phyloP scores from a whole-genome alignment of 2,329 filamentous ascomycete genomes.

The Aspergillus japonicus region DNA sequence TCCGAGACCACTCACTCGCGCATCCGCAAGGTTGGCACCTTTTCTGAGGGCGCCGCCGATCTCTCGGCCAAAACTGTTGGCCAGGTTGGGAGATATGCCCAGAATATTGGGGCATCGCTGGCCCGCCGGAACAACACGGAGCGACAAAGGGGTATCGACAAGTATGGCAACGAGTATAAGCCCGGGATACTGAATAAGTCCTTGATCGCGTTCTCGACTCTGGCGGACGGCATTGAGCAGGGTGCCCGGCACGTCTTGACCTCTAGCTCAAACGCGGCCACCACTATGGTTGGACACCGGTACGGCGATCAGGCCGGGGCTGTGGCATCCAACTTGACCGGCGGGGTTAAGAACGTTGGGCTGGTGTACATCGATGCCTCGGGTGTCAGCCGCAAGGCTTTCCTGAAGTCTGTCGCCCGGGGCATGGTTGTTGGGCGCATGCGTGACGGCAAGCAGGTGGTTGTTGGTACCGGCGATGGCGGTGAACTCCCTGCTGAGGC shows the following conservation, averaged over 20 bases:
- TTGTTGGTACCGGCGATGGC: conserved; percentile 49
- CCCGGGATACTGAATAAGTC: conserved; percentile 93
- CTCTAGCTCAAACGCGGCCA: conserved; percentile 74
- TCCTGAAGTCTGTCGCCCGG: conserved; percentile 93
- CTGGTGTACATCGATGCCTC: conserved; percentile 96
- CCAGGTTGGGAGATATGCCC: conserved; percentile 76
- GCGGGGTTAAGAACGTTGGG: conserved; percentile 92
- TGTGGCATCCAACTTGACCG: conserved; percentile 71
- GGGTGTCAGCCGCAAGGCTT: conserved; percentile 81
- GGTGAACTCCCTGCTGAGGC: conserved; percentile 33
- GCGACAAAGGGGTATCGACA: conserved; percentile 63
- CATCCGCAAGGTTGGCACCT: conserved; percentile 84
- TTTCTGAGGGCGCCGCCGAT: conserved; percentile 75
- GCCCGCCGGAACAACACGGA: conserved; percentile 59
- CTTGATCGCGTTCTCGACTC: conserved; percentile 91
- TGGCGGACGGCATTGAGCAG: conserved; percentile 90
- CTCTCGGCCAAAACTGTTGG: conserved; percentile 85
- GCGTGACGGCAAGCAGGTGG: conserved; percentile 49
- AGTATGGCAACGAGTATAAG: conserved; percentile 76
- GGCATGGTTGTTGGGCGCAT: conserved; percentile 68
- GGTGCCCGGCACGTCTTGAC: conserved; percentile 75
- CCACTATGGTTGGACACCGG: conserved; percentile 80
- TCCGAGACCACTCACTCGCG: conserved; percentile 78
- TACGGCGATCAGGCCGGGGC: conserved; percentile 84
- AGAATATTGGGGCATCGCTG: conserved; percentile 80